Evolutionary conservation across 2,329 filamentous ascomycete genomes (phyloP).

Genomic region (Fusarium burgessii): DNA sequence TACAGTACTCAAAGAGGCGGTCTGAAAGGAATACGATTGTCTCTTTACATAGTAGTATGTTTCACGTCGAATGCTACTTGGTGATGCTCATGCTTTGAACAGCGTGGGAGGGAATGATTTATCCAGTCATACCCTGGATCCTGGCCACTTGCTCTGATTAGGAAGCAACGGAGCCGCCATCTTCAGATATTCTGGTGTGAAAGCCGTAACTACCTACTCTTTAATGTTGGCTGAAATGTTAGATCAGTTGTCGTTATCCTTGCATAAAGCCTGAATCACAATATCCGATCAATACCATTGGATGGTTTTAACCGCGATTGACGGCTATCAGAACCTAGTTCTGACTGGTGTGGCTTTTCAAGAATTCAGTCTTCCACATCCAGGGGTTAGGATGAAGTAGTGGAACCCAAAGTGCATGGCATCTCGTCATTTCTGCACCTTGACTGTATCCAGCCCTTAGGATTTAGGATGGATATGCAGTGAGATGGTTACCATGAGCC

Average conservation of each 20-base stretch:
- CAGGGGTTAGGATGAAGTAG: slow-evolving; percentile 35
- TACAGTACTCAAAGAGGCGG: slow-evolving; percentile 19
- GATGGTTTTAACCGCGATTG: slow-evolving; percentile 32
- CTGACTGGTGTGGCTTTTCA: slow-evolving; percentile 17
- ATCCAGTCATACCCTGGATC: neutral
- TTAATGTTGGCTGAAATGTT: slow-evolving; percentile 4
- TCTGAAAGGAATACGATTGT: slow-evolving; percentile 9
- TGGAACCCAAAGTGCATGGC: slow-evolving; percentile 39
- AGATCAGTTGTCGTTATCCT: slow-evolving; percentile 12
- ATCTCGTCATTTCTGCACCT: slow-evolving; percentile 45
- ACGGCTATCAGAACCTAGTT: slow-evolving; percentile 18
- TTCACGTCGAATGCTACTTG: slow-evolving; percentile 17
- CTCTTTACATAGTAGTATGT: neutral
- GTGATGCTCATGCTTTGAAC: slow-evolving; percentile 6
- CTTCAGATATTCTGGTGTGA: slow-evolving; percentile 1
- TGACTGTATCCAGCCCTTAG: slow-evolving; percentile 11
- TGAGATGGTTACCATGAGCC: slow-evolving; percentile 13
- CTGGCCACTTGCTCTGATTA: neutral
- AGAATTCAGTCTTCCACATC: slow-evolving; percentile 19
- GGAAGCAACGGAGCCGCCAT: slow-evolving; percentile 11
- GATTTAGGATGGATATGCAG: slow-evolving; percentile 19
- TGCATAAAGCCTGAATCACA: slow-evolving; percentile 32
- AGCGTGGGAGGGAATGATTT: neutral
- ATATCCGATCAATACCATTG: slow-evolving; percentile 12
- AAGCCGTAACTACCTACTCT: neutral